A percentile compares a stretch with the other conserved stretches of the same genome.
These are phyloP conservation scores for Kurtzmaniella fragi DNA, from an alignment of 805 yeast species.

Conservation along the genomic window DNA sequence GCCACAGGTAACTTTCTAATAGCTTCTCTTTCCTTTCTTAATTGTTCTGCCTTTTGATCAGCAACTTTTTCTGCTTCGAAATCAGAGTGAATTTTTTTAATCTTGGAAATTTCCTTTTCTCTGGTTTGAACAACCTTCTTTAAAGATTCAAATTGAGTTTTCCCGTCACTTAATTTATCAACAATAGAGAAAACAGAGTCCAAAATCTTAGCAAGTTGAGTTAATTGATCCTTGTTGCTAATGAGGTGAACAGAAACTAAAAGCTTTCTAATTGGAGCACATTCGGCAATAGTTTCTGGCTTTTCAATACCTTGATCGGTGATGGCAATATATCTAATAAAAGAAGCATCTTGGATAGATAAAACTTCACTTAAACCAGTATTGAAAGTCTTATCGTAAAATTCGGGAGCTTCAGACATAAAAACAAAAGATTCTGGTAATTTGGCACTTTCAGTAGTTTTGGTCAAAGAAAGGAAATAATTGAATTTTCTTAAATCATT, in stretches of 20 bases:
- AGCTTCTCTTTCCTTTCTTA: constrained; percentile 58
- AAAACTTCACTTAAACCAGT: constrained; percentile 34
- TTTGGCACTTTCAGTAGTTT: constrained; percentile 64
- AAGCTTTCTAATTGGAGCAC: constrained; percentile 49
- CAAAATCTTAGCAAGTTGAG: constrained; percentile 45
- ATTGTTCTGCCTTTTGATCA: constrained; percentile 65
- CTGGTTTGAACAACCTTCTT: constrained; percentile 77
- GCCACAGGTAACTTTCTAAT: constrained; percentile 59
- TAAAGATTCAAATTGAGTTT: constrained; percentile 60
- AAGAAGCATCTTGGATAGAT: constrained; percentile 40
- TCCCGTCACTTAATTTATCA: constrained; percentile 49
- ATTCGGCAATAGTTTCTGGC: constrained; percentile 58
- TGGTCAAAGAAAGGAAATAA: constrained; percentile 81
- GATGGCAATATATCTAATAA: constrained; percentile 65
- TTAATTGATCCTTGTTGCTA: constrained; percentile 43
- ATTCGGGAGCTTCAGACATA: constrained; percentile 85
- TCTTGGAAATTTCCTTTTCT: constrained; percentile 63
- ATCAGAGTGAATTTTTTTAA: constrained; percentile 64
- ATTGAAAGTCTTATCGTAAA: constrained; percentile 61
- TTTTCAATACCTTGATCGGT: constrained; percentile 79
- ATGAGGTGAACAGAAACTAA: constrained; percentile 53
- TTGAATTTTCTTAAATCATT: constrained; percentile 65
- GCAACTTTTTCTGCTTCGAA: constrained; percentile 62
- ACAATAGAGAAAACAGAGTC: constrained; percentile 54
- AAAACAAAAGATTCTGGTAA: constrained; percentile 74